Evolutionary conservation across 176 grass and related monocot species (phyloP), one percentile per base, ranked within the genome.

Genomic region (Bothriochloa decipiens): DNA sequence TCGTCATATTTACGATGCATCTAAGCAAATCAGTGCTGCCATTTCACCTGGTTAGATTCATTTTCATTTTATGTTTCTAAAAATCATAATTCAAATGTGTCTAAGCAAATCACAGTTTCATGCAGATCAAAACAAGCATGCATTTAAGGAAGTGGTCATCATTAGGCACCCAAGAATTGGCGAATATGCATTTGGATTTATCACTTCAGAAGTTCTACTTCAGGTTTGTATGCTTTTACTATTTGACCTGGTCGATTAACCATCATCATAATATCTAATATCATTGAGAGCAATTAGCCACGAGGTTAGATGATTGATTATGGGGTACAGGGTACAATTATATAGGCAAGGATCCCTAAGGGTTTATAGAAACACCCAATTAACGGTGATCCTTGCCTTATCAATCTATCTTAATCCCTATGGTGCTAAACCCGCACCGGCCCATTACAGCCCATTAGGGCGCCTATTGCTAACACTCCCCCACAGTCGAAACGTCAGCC

Each of bases 151-250:
- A 91, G 87, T 93, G 70, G 94, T 86, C 75, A 93, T 96, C 75
- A 84, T 89, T 87, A 91, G 89, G 78, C 94, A 96, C 68, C 94
- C 94, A 35, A 90, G 91, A 88, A 72, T 96, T 81, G 94, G 91
- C 0, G 94, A 96, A 93, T 96, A 96, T 81, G 94, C 94, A 86
- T 93, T 96, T 84, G 94, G 94, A 80, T 96, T 96, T 88, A 93
- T 96, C 71, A 96, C 94, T 74, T 96, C 94, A 20, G 83, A 88
- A 74, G 86, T 96, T 88, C 86, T 93, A 52, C 94, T 96, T 84
- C 94, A 93, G 94, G 94, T 96, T 67, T 46, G 68, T 76, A 37
- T 29, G 11, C n/a, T 65, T 11, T 80, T 18, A 63, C 76, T 70
- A 18, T 84, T 70, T 50, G 27, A 43, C 23, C 5, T 75, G 18